Conservation (phyloP, 1,139 yeast genomes). For the Ogataea hybrid region DNA sequence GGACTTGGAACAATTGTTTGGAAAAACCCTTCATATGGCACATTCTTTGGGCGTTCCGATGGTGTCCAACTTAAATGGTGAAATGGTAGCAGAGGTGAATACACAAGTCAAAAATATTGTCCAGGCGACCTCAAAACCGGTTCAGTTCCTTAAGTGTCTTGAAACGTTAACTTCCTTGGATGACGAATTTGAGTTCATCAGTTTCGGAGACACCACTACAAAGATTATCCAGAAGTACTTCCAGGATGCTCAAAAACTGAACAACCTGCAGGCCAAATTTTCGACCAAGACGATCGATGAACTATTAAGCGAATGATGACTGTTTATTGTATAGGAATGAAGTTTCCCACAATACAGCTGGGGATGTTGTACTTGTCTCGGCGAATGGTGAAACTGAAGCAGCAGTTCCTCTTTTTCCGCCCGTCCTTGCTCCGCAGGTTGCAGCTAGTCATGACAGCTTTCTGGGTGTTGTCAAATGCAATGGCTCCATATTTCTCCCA, state of each 20-base stretch:
- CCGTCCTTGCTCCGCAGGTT: slow-evolving; percentile 84
- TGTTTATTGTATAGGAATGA: slow-evolving; percentile 63
- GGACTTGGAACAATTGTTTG: slow-evolving; percentile 19
- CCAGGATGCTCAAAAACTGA: slow-evolving; percentile 14
- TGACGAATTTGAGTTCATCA: slow-evolving; percentile 20
- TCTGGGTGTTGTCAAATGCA: slow-evolving; percentile 94
- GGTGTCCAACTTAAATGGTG: slow-evolving; percentile 30
- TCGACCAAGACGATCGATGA: slow-evolving; percentile 10
- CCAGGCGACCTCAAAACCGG: slow-evolving; percentile 31
- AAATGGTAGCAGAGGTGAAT: slow-evolving; percentile 17
- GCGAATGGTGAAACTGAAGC: slow-evolving; percentile 91
- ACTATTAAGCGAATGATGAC: not conserved
- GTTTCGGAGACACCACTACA: slow-evolving; percentile 30
- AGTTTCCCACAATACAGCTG: slow-evolving; percentile 94
- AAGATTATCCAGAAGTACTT: slow-evolving; percentile 29
- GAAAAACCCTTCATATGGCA: not conserved
- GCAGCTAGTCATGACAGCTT: slow-evolving; percentile 92
- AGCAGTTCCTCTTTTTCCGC: slow-evolving; percentile 76
- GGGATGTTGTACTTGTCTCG: slow-evolving; percentile 95
- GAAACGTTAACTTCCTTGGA: slow-evolving; percentile 18
- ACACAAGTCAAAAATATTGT: slow-evolving; percentile 28
- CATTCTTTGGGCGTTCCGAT: slow-evolving; percentile 24
- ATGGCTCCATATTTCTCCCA: slow-evolving; percentile 98
- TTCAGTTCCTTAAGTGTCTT: slow-evolving; percentile 31
- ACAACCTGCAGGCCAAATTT: slow-evolving; percentile 2